These are phyloP conservation scores for Lentinula sp. DNA, from an alignment of 768 basidiomycete genomes.

Conservation along the genomic window DNA sequence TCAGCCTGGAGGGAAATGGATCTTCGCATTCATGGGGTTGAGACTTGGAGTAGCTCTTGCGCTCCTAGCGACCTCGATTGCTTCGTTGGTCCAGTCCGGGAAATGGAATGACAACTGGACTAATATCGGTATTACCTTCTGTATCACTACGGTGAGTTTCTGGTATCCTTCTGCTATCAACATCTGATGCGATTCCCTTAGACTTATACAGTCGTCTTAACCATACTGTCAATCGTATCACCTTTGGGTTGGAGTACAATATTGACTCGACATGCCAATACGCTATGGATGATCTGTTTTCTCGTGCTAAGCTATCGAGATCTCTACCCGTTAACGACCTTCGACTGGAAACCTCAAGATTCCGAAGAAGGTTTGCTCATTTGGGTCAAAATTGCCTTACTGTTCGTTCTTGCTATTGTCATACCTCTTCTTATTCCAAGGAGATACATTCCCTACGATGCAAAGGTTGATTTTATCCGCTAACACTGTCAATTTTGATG, in stretches of 20 bases:
- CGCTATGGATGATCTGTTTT: conserved; percentile 25
- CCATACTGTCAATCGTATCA: neutral
- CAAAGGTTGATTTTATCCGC: conserved; percentile 20
- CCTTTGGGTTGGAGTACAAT: neutral
- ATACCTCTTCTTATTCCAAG: conserved; percentile 46
- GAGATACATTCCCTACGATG: conserved; percentile 47
- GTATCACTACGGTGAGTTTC: neutral
- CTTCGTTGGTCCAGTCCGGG: neutral
- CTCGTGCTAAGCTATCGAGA: conserved; percentile 45
- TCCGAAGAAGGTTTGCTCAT: conserved; percentile 23
- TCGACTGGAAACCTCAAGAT: conserved; percentile 32
- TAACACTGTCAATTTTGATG: neutral
- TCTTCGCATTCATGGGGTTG: neutral
- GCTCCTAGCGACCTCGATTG: neutral
- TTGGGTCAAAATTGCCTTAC: conserved; percentile 18
- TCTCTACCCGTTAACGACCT: conserved; percentile 51
- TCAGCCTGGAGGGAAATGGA: neutral
- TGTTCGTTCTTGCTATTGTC: conserved; percentile 35
- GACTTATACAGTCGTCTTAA: neutral
- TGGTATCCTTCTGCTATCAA: neutral
- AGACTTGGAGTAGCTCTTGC: neutral
- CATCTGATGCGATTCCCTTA: neutral
- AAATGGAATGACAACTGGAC: neutral
- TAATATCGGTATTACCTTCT: neutral
- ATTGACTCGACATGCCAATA: conserved; percentile 1